A percentile compares a stretch with the other conserved stretches of the same genome.
Conservation (phyloP, 331 rosid species). For the Erythrophleum ivorense region DNA sequence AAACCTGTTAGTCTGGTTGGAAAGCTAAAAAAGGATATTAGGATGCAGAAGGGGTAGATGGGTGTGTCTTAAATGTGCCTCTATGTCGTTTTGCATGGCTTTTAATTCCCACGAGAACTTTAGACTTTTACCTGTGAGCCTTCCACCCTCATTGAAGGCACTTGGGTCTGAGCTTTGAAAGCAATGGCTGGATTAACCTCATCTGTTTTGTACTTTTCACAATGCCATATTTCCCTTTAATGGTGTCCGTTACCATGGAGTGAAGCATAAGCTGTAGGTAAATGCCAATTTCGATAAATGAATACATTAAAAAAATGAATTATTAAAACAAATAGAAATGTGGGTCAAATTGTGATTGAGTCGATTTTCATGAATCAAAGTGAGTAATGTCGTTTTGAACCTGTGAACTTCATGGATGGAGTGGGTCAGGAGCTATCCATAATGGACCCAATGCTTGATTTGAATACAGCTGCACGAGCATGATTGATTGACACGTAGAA, state of each 20-base stretch:
- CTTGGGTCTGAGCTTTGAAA: constrained; percentile 48
- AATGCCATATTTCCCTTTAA: constrained; percentile 13
- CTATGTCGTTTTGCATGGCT: constrained; percentile 37
- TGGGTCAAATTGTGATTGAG: constrained; percentile 50
- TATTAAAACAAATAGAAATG: constrained; percentile 33
- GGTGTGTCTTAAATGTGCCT: constrained; percentile 57
- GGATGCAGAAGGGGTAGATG: constrained; percentile 58
- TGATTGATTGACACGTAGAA: constrained; percentile 41
- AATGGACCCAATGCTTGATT: constrained; percentile 46
- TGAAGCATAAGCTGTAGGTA: constrained; percentile 19
- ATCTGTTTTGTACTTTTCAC: constrained; percentile 37
- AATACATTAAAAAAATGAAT: background rate
- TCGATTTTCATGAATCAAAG: constrained; percentile 49
- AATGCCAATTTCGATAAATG: constrained; percentile 22
- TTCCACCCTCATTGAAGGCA: constrained; percentile 44
- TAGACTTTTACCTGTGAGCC: constrained; percentile 21
- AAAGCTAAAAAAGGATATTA: constrained; percentile 52
- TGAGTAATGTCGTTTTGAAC: constrained; percentile 45
- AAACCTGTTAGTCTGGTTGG: constrained; percentile 58
- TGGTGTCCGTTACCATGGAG: constrained; percentile 36
- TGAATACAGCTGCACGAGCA: constrained; percentile 34
- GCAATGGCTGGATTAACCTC: constrained; percentile 42
- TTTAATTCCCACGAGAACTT: constrained; percentile 44
- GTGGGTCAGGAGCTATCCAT: constrained; percentile 50
- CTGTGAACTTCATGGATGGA: constrained; percentile 58